Evolutionary conservation across 2,329 filamentous ascomycete species (phyloP), one percentile per base, ranked within the genome.

Genomic region (Claviceps paspali): DNA sequence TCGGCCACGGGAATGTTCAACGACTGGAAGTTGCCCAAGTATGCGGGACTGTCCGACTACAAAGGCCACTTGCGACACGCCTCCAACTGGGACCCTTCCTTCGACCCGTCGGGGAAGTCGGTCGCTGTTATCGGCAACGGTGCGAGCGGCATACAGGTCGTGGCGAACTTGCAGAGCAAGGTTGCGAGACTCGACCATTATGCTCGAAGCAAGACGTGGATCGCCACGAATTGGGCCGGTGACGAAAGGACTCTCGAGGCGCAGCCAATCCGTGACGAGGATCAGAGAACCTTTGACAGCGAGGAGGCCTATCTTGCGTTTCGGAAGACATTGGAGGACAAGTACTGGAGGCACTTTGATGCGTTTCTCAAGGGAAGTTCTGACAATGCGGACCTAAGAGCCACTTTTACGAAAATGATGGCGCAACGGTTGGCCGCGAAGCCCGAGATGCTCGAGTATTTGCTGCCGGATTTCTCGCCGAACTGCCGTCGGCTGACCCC

Each of bases 1-100:
- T 73, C 70, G 0, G 75, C 76, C 1, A 68, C 76, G 40, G 79
- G 78, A 0, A 64, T 70, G 27, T 79, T 82, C 55, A 81, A 80
- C 47, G 67, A 66, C 12, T 79, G 73, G 70, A 70, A 67, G 40
- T 56, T 79, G 0, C 77, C 76, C 0, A 57, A 74, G 21, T 76
- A 76, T 42, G 67, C 68, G 1, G 76, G 75, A 0, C 62, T 76
- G 15, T 43, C 64, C 0, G 56, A 68, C 1, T 79, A 64, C 50
- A 60, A 67, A 47, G 75, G 75, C 0, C 43, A 63, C 0, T 54
- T 79, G 0, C 62, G 73, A 14, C 76, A 80, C 44, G 69, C 74
- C 0, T 75, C 74, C 0, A 64, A 75, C 44, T 80, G 73, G 75
- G 59, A 74, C 39, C 54, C 60, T 2, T 49, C 52, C 0, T 70